Evolutionary conservation across 495 filamentous ascomycete genomes (phyloP).

Genomic region (Neurospora sp.): DNA sequence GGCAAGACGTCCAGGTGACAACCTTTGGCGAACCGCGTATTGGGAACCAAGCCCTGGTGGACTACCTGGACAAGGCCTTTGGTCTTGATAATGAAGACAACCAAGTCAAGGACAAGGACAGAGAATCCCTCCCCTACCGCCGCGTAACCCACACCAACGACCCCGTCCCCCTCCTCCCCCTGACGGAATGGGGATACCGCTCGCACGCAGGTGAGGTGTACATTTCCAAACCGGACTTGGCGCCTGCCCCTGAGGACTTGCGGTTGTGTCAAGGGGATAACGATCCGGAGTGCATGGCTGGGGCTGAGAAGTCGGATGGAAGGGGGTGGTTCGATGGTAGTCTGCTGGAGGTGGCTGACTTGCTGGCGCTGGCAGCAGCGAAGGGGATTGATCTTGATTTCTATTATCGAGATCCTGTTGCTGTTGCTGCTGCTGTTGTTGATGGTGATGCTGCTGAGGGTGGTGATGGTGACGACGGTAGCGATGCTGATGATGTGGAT

Average conservation of each 20-base stretch:
- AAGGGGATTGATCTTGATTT: constrained; percentile 7
- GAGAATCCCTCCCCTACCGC: constrained; percentile 41
- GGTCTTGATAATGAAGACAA: constrained; percentile 24
- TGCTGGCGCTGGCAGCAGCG: constrained; percentile 10
- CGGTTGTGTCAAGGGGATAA: constrained; percentile 56
- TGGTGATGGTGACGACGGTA: background rate
- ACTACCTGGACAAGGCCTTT: constrained; percentile 62
- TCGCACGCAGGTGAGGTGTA: constrained; percentile 81
- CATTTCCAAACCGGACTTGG: constrained; percentile 60
- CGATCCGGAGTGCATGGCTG: constrained; percentile 62
- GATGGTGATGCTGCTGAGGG: background rate
- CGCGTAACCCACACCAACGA: constrained; percentile 80
- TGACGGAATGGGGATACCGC: constrained; percentile 76
- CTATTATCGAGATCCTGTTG: background rate
- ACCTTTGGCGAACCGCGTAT: constrained; percentile 89
- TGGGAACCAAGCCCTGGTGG: constrained; percentile 62
- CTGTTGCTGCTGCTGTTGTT: background rate
- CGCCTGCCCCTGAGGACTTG: constrained; percentile 59
- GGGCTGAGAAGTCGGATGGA: constrained; percentile 31
- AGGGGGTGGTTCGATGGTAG: constrained; percentile 2
- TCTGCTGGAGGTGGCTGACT: background rate
- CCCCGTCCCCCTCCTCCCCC: constrained; percentile 79
- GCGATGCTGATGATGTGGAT: background rate
- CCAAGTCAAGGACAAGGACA: constrained; percentile 7
- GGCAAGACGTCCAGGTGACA: constrained; percentile 59